Evolutionary conservation across 2,329 filamentous ascomycete genomes (phyloP).

Genomic region (Trichoderma arundinaceum): DNA sequence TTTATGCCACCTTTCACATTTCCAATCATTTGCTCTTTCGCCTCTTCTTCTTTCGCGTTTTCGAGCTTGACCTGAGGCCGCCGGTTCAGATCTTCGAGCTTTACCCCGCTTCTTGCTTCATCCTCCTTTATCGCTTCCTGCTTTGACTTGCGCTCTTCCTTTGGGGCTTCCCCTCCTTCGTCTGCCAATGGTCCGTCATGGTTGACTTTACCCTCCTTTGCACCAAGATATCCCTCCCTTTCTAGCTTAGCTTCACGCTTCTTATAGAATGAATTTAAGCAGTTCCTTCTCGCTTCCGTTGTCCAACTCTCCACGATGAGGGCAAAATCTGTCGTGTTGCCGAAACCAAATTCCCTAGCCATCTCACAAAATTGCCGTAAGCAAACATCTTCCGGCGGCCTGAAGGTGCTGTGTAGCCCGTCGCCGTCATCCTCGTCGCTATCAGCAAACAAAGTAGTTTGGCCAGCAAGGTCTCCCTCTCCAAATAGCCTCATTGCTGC

Average conservation of each 20-base stretch:
- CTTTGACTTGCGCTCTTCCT: slow-evolving; percentile 27
- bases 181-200: slow-evolving; percentile 36
- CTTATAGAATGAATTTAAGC: slow-evolving; percentile 80
- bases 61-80: slow-evolving; percentile 18
- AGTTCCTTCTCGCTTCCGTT: slow-evolving; percentile 78
- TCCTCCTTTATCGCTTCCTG: slow-evolving; percentile 24
- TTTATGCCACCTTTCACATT: slow-evolving; percentile 34
- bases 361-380: slow-evolving; percentile 89
- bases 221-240: slow-evolving; percentile 36
- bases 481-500: slow-evolving; percentile 67
- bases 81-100: slow-evolving; percentile 4
- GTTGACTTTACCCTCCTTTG: slow-evolving; percentile 32
- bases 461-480: slow-evolving; percentile 53
- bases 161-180: slow-evolving; percentile 24
- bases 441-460: slow-evolving; percentile 64
- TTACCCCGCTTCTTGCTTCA: slow-evolving; percentile 25
- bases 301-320: slow-evolving; percentile 90
- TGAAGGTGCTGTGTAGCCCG: slow-evolving; percentile 57
- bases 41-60: slow-evolving; percentile 13
- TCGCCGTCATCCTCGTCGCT: slow-evolving; percentile 45
- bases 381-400: slow-evolving; percentile 75
- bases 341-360: slow-evolving; percentile 79
- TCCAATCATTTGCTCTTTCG: not conserved
- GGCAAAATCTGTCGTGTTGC: slow-evolving; percentile 81
- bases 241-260: slow-evolving; percentile 62